These are phyloP conservation scores for Teratosphaeria gauchensis DNA, from an alignment of 2,329 filamentous ascomycete species.

Conservation along the genomic window DNA sequence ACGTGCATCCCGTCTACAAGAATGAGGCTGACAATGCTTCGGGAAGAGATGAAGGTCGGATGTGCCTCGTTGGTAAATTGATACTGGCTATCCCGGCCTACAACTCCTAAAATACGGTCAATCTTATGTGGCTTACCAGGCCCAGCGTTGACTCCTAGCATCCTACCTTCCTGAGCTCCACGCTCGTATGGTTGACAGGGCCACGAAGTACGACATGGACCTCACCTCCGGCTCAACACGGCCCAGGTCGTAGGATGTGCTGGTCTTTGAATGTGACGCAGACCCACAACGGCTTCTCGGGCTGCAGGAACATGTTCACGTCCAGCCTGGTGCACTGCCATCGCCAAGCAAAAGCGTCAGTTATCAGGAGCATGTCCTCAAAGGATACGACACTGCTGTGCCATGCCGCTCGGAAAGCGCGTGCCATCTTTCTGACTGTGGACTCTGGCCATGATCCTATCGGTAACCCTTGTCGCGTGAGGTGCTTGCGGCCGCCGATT, in stretches of 20 bases:
- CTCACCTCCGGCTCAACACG: too few relatives aligned
- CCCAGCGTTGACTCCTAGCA: neutral
- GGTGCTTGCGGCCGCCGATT: neutral
- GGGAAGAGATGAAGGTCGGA: neutral
- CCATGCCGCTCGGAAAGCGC: neutral
- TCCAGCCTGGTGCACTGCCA: neutral
- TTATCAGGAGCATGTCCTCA: too few relatives aligned
- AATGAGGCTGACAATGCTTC: neutral
- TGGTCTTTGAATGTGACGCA: neutral
- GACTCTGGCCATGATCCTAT: conserved; percentile 49
- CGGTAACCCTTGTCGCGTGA: conserved; percentile 25
- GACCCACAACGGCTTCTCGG: neutral
- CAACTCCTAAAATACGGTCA: neutral
- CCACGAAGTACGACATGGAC: neutral
- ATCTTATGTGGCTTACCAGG: neutral
- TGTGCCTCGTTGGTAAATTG: too few relatives aligned
- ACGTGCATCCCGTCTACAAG: too few relatives aligned
- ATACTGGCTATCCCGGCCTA: neutral
- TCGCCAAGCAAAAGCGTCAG: neutral
- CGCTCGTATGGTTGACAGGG: neutral
- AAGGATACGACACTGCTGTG: neutral
- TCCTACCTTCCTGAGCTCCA: neutral
- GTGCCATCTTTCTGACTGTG: neutral
- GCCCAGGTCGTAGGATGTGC: neutral
- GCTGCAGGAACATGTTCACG: too few relatives aligned